Base-by-base conservation (phyloP, 2,329 filamentous ascomycete genomes). In the Fusarium siculi region DNA sequence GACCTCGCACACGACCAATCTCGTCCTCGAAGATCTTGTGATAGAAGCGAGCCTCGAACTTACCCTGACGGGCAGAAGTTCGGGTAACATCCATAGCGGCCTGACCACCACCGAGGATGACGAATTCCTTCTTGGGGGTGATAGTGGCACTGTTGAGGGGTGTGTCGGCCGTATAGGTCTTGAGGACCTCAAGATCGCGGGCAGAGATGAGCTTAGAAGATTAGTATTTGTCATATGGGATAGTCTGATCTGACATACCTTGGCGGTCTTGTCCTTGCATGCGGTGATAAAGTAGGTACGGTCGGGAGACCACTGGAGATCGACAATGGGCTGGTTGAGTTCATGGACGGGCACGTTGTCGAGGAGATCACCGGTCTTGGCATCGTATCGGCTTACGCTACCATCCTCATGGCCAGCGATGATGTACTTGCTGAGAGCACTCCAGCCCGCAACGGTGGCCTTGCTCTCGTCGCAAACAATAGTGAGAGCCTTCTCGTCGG, bases 11-110 rank as follows among this genome's bases (percentile, higher is more conserved):
- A 87, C 96, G 93, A 77, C 96, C 96, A 80, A 98, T 96, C 87
- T 99, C 96, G 84, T 99, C 96, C 85, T 97, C 95, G 83, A 99
- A 98, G 83, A 99, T 93, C 90, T 97, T 98, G 92, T 99, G 96
- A 89, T 98, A 99, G 89, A 99, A 99, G 76, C 96, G 92, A 49
- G 96, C 96, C 85, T 99, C 96, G 87, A 99, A 99, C 87, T 98
- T 98, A 86, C 96, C 96, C 88, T 99, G 96, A 76, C 96, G 91
- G 55, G 95, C 92, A 39, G 93, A 93, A 57, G 96, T 98, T 61
- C 94, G 97, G 66, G 96, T 99, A 84, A 99, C 96, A 81, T 98
- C 96, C 94, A 98, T 98, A 81, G 96, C 96, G 74, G 95, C 96
- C 86, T 99, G 96, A 78, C 96, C 96, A 90, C 96, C 96, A 79